Base-by-base conservation (phyloP, 1,139 yeast species). In the Debaryomyces udenii region DNA sequence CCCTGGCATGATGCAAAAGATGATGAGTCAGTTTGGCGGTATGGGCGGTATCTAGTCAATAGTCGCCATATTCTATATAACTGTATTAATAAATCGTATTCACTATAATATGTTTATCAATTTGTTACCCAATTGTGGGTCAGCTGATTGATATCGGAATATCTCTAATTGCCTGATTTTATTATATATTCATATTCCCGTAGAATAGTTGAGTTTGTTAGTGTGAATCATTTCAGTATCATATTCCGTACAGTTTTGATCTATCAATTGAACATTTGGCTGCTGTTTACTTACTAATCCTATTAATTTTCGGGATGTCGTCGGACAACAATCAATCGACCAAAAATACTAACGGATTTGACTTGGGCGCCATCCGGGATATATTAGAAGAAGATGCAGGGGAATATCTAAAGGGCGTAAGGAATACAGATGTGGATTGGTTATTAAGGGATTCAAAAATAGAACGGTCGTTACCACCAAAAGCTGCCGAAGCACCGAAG, bases 21-120 rank as follows among this genome's bases (percentile, higher is more conserved):
- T 86, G 88, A 86, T 86, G 83, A 76, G 78, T 59, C 87, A 82
- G 55, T 83, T 86, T 29, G 72, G 79, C 50, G 77, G 75, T 10
- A 40, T 40, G 43, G 38, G 38, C 14, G 14, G 28, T 5, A 6
- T 26, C 7, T 20, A 20, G 22, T 20, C 7, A 20, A 20, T 20
- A 20, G 22, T 20, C 22, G 22, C 22, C 7, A n/a, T 20, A 20
- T 20, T 20, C 22, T 20, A 20, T 7, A 7, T 20, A 20, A 20
- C 22, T 20, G 22, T 20, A 20, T 20, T 20, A 20, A 7, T 20
- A 20, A 20, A 20, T 20, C 22, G 22, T 20, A 20, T 20, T 20
- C 22, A 20, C 7, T 20, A 5, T 7, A 6, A 5, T 20, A 20
- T 20, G 5, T 5, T 7, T 20, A 20, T 7, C 7, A 20, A 20